Conservation (phyloP, 2,329 filamentous ascomycete genomes). For the Trichoderma sp. region DNA sequence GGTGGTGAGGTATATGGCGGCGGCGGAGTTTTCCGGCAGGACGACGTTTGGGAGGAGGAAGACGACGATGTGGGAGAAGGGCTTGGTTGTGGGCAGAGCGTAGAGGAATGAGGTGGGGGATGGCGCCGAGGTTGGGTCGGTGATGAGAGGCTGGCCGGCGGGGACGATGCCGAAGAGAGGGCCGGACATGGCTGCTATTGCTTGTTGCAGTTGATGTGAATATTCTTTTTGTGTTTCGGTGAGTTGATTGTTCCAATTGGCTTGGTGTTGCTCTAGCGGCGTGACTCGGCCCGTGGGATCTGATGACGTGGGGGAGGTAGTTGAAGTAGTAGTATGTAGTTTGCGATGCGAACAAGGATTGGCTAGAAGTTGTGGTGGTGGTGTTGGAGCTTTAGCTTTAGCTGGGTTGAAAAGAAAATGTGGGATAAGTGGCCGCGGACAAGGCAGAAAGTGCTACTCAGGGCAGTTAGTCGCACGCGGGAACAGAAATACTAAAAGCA, state of each 20-base stretch:
- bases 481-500: background rate
- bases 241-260: background rate
- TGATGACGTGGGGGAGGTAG: background rate
- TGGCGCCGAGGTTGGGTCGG: slow-evolving; percentile 54
- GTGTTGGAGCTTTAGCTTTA: background rate
- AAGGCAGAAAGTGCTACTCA: background rate
- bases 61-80: slow-evolving; percentile 82
- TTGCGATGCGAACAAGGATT: background rate
- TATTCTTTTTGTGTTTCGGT: background rate
- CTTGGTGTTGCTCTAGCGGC: background rate
- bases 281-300: background rate
- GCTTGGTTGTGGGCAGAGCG: slow-evolving; percentile 47
- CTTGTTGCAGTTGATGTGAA: no score
- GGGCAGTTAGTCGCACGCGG: background rate
- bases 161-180: slow-evolving; percentile 63
- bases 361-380: background rate
- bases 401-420: background rate
- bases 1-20: slow-evolving; percentile 82
- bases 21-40: slow-evolving; percentile 75
- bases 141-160: slow-evolving; percentile 60
- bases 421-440: background rate
- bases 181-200: slow-evolving; percentile 42
- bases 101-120: slow-evolving; percentile 60
- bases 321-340: background rate
- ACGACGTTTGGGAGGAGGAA: slow-evolving; percentile 80